Percentiles rank a stretch among this genome's conserved stretches.
Conservation (phyloP, 1,284 basidiomycete genomes). For the Tilletia walkeri region DNA sequence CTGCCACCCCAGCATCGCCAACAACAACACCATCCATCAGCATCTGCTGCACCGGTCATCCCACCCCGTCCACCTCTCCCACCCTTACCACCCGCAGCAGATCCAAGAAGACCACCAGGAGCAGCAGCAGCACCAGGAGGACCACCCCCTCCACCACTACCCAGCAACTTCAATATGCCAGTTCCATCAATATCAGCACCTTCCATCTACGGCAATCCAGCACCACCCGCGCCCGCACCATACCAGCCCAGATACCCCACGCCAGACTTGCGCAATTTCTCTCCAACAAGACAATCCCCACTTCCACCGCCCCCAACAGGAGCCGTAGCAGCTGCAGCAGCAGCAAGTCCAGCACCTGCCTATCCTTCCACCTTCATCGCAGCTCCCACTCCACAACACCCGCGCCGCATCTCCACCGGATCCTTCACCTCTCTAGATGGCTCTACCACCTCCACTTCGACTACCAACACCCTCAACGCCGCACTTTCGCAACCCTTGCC, state of each 20-base stretch:
- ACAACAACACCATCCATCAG: not conserved
- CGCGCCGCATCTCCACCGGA: not conserved
- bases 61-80: slow-evolving; percentile 36
- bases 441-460: slow-evolving; percentile 21
- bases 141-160: not conserved
- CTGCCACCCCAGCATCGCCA: not conserved
- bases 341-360: not conserved
- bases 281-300: slow-evolving; percentile 19
- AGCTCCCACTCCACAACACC: not conserved
- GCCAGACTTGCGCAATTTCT: no score
- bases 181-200: not conserved
- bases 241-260: no score
- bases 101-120: slow-evolving; percentile 26
- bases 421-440: not conserved
- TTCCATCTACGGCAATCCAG: slow-evolving; percentile 5
- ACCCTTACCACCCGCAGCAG: slow-evolving; percentile 34
- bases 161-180: not conserved
- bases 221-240: no score
- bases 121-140: not conserved
- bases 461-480: slow-evolving; percentile 22
- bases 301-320: slow-evolving; percentile 8
- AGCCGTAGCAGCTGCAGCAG: not conserved
- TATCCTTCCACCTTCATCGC: not conserved
- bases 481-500: slow-evolving; percentile 35
- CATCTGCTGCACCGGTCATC: slow-evolving; percentile 21